Evolutionary conservation across 1,284 basidiomycete species (phyloP).

Genomic region (Trametes sp.): DNA sequence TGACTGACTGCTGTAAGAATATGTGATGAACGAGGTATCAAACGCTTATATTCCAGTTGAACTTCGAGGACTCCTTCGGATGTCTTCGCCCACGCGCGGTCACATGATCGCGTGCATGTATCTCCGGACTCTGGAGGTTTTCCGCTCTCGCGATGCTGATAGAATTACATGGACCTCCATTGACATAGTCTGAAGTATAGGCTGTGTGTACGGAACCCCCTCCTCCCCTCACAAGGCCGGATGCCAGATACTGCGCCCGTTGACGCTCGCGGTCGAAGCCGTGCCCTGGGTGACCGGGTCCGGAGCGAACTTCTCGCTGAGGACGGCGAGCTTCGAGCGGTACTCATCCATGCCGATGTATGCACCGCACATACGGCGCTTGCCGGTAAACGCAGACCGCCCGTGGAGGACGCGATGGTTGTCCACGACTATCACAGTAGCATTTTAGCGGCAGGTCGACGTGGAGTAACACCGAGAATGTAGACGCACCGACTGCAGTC

Average conservation of each 20-base stretch:
- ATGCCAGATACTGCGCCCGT: constrained; percentile 47
- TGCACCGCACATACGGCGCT: constrained; percentile 93
- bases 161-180: background rate
- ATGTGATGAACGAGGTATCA: too few species aligned
- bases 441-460: constrained; percentile 2
- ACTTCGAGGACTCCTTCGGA: too few species aligned
- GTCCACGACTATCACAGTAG: constrained; percentile 72
- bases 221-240: constrained; percentile 37
- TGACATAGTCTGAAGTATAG: background rate
- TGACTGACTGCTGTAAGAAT: background rate
- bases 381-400: constrained; percentile 87
- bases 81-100: constrained; percentile 2
- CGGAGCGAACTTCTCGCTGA: constrained; percentile 63
- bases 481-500: constrained; percentile 78
- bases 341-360: constrained; percentile 95
- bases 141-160: background rate
- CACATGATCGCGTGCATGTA: constrained; percentile 18
- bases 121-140: background rate
- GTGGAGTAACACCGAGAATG: background rate
- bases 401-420: constrained; percentile 97
- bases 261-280: constrained; percentile 26
- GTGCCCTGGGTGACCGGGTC: constrained; percentile 35
- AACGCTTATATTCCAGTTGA: too few species aligned
- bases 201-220: background rate
- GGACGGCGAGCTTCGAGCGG: constrained; percentile 75